Percentiles rank a stretch among this genome's conserved stretches.
Conservation (phyloP, 257 asterid genomes). For the Scutellaria minor region DNA sequence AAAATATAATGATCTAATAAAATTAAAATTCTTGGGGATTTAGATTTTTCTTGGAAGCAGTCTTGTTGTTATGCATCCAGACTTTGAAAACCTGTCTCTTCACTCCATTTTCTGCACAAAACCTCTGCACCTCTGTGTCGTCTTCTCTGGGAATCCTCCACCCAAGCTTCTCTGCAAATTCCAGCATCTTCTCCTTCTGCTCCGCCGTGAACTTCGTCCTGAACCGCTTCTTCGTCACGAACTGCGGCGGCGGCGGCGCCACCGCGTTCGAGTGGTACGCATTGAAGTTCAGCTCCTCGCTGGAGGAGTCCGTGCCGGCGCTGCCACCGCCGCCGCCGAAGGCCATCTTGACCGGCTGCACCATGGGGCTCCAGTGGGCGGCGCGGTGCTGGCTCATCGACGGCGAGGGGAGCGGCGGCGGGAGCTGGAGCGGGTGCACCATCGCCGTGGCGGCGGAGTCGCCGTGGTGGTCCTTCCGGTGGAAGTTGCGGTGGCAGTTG, state of each 20-base stretch:
- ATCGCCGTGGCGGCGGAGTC: slow-evolving; percentile 52
- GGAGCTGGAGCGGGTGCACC: slow-evolving; percentile 49
- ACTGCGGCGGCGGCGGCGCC: slow-evolving; percentile 63
- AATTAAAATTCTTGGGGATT: slow-evolving; percentile 26
- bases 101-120: slow-evolving; percentile 83
- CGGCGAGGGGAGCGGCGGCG: slow-evolving; percentile 55
- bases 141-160: slow-evolving; percentile 97
- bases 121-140: slow-evolving; percentile 76
- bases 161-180: slow-evolving; percentile 83
- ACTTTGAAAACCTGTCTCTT: slow-evolving; percentile 92
- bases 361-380: slow-evolving; percentile 47
- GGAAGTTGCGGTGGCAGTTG: slow-evolving; percentile 85
- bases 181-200: slow-evolving; percentile 94
- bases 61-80: slow-evolving; percentile 96
- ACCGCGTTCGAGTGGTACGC: slow-evolving; percentile 47
- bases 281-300: slow-evolving; percentile 82
- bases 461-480: slow-evolving; percentile 59
- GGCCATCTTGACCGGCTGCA: slow-evolving; percentile 72
- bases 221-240: slow-evolving; percentile 61
- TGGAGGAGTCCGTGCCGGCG: slow-evolving; percentile 71
- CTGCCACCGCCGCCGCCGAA: slow-evolving; percentile 47
- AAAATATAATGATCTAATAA: background rate
- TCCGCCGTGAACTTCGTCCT: slow-evolving; percentile 77
- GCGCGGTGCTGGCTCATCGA: slow-evolving; percentile 45
- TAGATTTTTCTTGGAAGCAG: slow-evolving; percentile 34